Evolutionary conservation across 306 rosid genomes (phyloP).

Genomic region (Albizia julibrissin): DNA sequence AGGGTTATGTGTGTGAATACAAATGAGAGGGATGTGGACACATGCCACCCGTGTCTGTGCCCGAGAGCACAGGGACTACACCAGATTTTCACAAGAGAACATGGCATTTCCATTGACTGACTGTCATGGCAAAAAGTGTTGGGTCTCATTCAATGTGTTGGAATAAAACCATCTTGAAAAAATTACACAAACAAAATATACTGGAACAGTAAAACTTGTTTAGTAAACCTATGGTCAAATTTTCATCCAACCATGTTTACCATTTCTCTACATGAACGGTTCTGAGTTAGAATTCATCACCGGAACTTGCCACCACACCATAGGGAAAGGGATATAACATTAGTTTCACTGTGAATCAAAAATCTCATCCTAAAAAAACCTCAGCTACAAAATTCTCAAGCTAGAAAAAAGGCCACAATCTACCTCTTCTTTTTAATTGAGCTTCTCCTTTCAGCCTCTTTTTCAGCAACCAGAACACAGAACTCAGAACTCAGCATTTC

Average conservation of each 20-base stretch:
- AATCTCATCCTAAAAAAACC: not conserved
- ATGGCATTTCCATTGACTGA: not conserved
- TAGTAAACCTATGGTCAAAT: not conserved
- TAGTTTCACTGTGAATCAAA: not conserved
- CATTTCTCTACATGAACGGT: not conserved
- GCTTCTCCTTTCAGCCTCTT: conserved; percentile 78
- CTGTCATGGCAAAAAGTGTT: not conserved
- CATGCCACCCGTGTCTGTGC: too few relatives aligned
- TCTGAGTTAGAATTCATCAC: not conserved
- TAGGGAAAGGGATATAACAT: not conserved
- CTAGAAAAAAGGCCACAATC: conserved; percentile 19
- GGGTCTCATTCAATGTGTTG: not conserved
- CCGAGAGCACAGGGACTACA: not conserved
- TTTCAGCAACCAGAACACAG: conserved; percentile 76
- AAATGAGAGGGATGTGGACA: too few relatives aligned
- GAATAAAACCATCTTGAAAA: not conserved
- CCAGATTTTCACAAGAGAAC: not conserved
- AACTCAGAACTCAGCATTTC: conserved; percentile 93
- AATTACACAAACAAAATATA: not conserved
- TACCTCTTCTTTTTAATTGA: conserved; percentile 55
- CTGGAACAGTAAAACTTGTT: not conserved
- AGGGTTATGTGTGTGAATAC: too few relatives aligned
- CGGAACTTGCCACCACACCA: not conserved
- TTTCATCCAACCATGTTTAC: not conserved
- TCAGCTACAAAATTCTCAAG: not conserved